Percentiles rank a stretch among this genome's conserved stretches.
phyloP scores from a whole-genome alignment of 2,329 filamentous ascomycete species.

The Penicillium sp. region DNA sequence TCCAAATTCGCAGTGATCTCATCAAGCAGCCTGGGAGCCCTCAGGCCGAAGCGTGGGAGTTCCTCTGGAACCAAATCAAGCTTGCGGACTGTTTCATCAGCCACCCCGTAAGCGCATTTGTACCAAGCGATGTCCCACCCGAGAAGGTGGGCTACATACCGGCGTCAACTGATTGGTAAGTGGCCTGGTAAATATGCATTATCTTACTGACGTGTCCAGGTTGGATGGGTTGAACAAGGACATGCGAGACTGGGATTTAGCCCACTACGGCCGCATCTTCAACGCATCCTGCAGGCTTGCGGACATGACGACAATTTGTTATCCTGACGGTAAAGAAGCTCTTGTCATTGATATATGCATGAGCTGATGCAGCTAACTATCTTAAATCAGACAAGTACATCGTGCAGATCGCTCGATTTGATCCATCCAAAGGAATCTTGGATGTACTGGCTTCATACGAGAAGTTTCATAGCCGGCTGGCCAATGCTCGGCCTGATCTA shows the following conservation, averaged over 20 bases:
- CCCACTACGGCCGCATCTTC: constrained; percentile 75
- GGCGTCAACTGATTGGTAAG: constrained; percentile 75
- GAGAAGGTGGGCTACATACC: constrained; percentile 73
- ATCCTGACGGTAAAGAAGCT: constrained; percentile 34
- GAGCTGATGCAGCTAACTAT: constrained; percentile 27
- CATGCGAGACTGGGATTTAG: constrained; percentile 67
- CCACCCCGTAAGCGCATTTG: constrained; percentile 74
- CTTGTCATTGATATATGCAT: background rate
- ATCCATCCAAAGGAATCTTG: constrained; percentile 78
- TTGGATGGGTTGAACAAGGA: constrained; percentile 78
- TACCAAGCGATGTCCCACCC: constrained; percentile 66
- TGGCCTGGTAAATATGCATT: background rate
- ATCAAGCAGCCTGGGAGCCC: constrained; percentile 63
- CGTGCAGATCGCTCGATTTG: constrained; percentile 77
- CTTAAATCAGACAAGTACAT: constrained; percentile 64
- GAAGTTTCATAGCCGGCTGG: constrained; percentile 64
- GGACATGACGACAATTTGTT: constrained; percentile 42
- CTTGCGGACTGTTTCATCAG: constrained; percentile 77
- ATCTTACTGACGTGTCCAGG: constrained; percentile 41
- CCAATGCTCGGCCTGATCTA: constrained; percentile 49
- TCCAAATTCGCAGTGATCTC: constrained; percentile 76
- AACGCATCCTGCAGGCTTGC: constrained; percentile 63
- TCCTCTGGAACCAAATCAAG: constrained; percentile 71
- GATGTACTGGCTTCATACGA: constrained; percentile 75
- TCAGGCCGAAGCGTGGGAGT: constrained; percentile 73